phyloP scores from a whole-genome alignment of 2,329 filamentous ascomycete genomes.

The Arthrobotrys musiformis region DNA sequence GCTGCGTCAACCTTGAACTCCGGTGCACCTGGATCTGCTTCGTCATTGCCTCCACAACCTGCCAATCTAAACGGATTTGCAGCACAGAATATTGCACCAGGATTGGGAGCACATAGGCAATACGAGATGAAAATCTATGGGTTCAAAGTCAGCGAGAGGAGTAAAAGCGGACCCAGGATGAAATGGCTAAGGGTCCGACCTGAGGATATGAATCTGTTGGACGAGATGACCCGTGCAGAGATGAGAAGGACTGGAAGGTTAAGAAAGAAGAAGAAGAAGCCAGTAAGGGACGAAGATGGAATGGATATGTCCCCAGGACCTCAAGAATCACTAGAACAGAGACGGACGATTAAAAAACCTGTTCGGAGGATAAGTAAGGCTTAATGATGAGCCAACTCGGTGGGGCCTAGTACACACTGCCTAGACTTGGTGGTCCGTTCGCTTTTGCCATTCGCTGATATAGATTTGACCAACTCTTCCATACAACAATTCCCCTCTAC shows the following conservation, averaged over 20 bases:
- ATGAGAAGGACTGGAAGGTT: constrained; percentile 47
- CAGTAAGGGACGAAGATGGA: constrained; percentile 37
- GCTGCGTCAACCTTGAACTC: constrained; percentile 12
- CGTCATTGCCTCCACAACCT: constrained; percentile 32
- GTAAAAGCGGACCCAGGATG: constrained; percentile 91
- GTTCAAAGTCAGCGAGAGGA: constrained; percentile 90
- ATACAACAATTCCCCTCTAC: background rate
- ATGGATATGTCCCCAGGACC: constrained; percentile 51
- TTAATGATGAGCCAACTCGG: constrained; percentile 29
- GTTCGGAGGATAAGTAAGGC: constrained; percentile 54
- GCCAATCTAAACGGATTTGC: constrained; percentile 80
- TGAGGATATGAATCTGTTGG: constrained; percentile 79
- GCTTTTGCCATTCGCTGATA: background rate
- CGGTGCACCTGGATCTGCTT: constrained; percentile 1
- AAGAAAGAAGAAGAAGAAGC: constrained; percentile 54
- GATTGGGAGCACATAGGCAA: constrained; percentile 81
- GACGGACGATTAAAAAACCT: constrained; percentile 48
- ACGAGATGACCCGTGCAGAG: constrained; percentile 72
- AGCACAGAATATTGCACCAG: constrained; percentile 85
- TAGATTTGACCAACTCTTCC: background rate
- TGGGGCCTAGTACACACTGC: constrained; percentile 3
- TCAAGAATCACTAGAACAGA: constrained; percentile 37
- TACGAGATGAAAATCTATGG: constrained; percentile 98
- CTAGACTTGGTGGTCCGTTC: background rate
- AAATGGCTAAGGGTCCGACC: constrained; percentile 93